Evolutionary conservation across 78 protist species (phyloP).

Genomic region (Protostelium mycophagum): DNA sequence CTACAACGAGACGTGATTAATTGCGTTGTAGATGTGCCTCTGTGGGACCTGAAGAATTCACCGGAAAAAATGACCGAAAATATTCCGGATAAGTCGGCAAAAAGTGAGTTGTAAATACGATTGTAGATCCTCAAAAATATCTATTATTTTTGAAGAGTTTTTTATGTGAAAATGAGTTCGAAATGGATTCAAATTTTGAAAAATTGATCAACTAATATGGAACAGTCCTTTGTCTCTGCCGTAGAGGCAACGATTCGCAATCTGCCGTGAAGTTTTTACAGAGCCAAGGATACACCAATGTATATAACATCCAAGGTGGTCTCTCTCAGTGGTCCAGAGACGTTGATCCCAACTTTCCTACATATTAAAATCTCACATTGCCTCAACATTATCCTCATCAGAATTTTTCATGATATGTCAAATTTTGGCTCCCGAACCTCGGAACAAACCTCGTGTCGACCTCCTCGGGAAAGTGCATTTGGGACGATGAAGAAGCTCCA

Average conservation of each 20-base stretch:
- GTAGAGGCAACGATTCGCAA: constrained; percentile 66
- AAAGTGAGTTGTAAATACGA: neutral
- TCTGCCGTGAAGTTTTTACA: constrained; percentile 28
- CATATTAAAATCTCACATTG: constrained; percentile 32
- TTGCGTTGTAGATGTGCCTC: neutral
- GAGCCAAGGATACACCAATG: neutral
- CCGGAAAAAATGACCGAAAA: neutral
- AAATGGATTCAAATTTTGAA: neutral
- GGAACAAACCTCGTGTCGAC: too few species aligned
- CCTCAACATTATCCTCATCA: too few species aligned
- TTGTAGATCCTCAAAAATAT: neutral
- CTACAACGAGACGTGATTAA: too few species aligned
- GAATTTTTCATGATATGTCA: too few species aligned
- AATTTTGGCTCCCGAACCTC: too few species aligned
- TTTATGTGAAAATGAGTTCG: neutral
- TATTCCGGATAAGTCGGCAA: too few species aligned
- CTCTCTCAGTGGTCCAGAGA: constrained; percentile 32
- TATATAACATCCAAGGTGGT: constrained; percentile 32
- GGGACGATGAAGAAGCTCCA: too few species aligned
- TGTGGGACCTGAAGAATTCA: neutral
- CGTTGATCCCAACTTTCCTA: constrained; percentile 35
- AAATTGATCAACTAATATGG: neutral
- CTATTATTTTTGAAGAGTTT: neutral
- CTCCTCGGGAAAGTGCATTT: too few species aligned
- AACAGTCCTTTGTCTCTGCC: constrained; percentile 34